These are phyloP conservation scores for Penicillium freii DNA, from an alignment of 2,329 filamentous ascomycete species.

Conservation along the genomic window DNA sequence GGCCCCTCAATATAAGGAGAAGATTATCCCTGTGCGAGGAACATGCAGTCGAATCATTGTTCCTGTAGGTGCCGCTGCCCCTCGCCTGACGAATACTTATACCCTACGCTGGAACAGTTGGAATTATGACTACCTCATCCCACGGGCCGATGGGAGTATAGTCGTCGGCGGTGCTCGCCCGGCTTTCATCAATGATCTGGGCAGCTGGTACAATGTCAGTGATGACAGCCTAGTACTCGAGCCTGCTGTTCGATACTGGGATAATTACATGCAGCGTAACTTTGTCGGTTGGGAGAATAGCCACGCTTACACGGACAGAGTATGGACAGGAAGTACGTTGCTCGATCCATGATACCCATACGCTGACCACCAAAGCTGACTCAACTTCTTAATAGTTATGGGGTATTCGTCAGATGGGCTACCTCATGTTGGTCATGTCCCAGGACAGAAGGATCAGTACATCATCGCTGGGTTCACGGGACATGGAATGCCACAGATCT, in stretches of 20 bases:
- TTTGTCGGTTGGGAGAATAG: slow-evolving; percentile 40
- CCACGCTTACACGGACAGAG: slow-evolving; percentile 29
- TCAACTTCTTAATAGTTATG: slow-evolving; percentile 43
- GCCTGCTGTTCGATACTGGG: slow-evolving; percentile 42
- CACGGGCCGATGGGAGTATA: slow-evolving; percentile 53
- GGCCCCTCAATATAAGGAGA: slow-evolving; percentile 64
- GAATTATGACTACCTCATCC: slow-evolving; percentile 68
- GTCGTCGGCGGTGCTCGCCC: slow-evolving; percentile 64
- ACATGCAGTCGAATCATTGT: slow-evolving; percentile 36
- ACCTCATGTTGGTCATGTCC: slow-evolving; percentile 54
- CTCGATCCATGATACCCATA: not conserved
- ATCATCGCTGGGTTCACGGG: slow-evolving; percentile 63
- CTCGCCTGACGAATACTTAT: slow-evolving; percentile 51
- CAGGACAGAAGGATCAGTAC: slow-evolving; percentile 50
- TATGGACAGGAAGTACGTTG: slow-evolving; percentile 39
- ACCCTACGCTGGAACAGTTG: slow-evolving; percentile 57
- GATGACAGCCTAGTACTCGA: slow-evolving; percentile 52
- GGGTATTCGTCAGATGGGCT: slow-evolving; percentile 51
- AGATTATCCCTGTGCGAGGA: slow-evolving; percentile 75
- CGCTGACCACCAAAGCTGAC: not conserved
- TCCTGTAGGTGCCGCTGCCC: slow-evolving; percentile 22
- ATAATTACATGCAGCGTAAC: slow-evolving; percentile 39
- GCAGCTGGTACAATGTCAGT: slow-evolving; percentile 48
- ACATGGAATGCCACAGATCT: slow-evolving; percentile 64
- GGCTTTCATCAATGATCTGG: slow-evolving; percentile 27